Evolutionary conservation across 2,329 filamentous ascomycete species (phyloP).

Genomic region (Incumbomyces lentus): DNA sequence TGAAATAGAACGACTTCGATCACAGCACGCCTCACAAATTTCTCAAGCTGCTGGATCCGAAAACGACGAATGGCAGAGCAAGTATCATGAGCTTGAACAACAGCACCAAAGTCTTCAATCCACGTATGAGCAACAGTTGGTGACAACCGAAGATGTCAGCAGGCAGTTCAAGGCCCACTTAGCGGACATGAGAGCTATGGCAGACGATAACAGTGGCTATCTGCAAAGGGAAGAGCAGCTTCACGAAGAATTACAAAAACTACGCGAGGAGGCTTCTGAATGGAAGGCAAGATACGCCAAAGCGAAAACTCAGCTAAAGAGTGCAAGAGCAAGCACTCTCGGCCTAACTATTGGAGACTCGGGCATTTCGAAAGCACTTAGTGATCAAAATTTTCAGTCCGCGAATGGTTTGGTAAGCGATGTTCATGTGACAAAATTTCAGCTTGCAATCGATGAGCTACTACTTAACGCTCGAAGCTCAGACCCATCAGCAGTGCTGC

Average conservation of each 20-base stretch:
- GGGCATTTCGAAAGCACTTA: conserved; percentile 41
- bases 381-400: conserved; percentile 62
- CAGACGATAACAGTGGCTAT: conserved; percentile 66
- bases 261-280: conserved; percentile 74
- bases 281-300: conserved; percentile 88
- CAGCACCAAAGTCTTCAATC: conserved; percentile 4
- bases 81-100: conserved; percentile 44
- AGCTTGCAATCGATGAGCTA: conserved; percentile 86
- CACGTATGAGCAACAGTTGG: conserved; percentile 4
- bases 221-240: conserved; percentile 76
- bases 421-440: conserved; percentile 87
- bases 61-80: conserved; percentile 50
- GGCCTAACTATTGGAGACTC: conserved; percentile 47
- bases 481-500: conserved; percentile 64
- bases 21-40: conserved; percentile 3
- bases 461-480: conserved; percentile 64
- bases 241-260: conserved; percentile 59
- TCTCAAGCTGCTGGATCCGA: conserved; percentile 19
- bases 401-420: conserved; percentile 75
- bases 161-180: conserved; percentile 74
- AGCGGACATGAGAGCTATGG: conserved; percentile 86
- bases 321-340: conserved; percentile 68
- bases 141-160: conserved; percentile 76
- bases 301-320: conserved; percentile 76
- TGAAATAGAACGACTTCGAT: conserved; percentile 44